Conservation (phyloP, 352 stramenopile species). For the Lagenidium sp. region DNA sequence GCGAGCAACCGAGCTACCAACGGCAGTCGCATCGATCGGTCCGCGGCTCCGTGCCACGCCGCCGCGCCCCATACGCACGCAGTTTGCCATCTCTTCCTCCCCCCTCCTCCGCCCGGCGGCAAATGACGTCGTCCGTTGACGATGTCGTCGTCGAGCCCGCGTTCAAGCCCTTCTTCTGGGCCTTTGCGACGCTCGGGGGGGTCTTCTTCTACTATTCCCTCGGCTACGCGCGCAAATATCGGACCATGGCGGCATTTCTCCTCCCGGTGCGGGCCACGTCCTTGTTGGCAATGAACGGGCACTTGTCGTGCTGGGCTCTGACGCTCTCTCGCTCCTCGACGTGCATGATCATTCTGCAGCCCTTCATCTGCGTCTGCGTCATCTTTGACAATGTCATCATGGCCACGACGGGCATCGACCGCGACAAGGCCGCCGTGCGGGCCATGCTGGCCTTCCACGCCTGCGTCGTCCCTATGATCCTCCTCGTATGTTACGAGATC, state of each 20-base stretch:
- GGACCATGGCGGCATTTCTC: slow-evolving; percentile 60
- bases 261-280: slow-evolving; percentile 29
- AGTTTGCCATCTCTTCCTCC: no score
- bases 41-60: no score
- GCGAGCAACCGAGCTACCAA: no score
- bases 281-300: neutral
- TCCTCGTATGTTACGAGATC: slow-evolving; percentile 86
- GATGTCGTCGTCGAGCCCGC: slow-evolving; percentile 36
- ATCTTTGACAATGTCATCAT: slow-evolving; percentile 78
- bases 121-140: slow-evolving; percentile 6
- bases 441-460: slow-evolving; percentile 77
- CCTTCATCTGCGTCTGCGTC: slow-evolving; percentile 73
- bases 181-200: slow-evolving; percentile 42
- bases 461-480: slow-evolving; percentile 75
- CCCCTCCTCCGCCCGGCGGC: neutral
- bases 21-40: neutral
- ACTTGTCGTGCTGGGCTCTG: neutral
- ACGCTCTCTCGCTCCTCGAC: neutral
- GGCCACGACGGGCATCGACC: slow-evolving; percentile 66
- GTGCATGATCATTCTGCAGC: slow-evolving; percentile 20
- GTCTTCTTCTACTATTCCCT: slow-evolving; percentile 71
- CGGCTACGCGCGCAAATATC: slow-evolving; percentile 71
- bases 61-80: no score
- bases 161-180: slow-evolving; percentile 61
- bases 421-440: slow-evolving; percentile 34